phyloP scores from a whole-genome alignment of 345 rosid genomes.

The Eucalyptus grandis region DNA sequence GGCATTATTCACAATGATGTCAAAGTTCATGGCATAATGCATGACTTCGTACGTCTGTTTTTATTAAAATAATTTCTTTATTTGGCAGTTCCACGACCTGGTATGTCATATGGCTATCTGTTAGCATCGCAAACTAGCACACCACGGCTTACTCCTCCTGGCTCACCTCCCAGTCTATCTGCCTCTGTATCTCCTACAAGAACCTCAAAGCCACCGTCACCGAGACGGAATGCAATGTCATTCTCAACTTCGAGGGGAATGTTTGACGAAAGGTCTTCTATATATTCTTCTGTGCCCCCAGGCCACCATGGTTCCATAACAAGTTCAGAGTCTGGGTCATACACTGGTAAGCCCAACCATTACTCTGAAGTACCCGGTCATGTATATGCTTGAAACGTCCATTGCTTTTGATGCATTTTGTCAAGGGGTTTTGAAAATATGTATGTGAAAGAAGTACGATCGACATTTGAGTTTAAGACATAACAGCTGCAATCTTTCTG shows the following conservation, averaged over 20 bases:
- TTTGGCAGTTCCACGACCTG: constrained; percentile 32
- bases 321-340: constrained; percentile 45
- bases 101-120: constrained; percentile 20
- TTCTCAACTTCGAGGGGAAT: constrained; percentile 71
- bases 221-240: constrained; percentile 68
- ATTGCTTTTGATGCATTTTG: background rate
- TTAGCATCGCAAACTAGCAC: constrained; percentile 58
- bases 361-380: background rate
- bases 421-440: background rate
- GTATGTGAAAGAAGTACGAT: background rate
- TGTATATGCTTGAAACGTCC: background rate
- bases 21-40: background rate
- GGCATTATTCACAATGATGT: background rate
- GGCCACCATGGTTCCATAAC: constrained; percentile 21
- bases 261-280: constrained; percentile 60
- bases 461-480: background rate
- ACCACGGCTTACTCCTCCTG: constrained; percentile 77
- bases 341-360: constrained; percentile 35
- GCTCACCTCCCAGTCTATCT: constrained; percentile 69
- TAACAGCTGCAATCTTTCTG: background rate
- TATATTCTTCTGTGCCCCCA: constrained; percentile 22
- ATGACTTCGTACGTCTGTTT: background rate
- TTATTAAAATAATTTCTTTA: background rate
- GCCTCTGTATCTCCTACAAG: constrained; percentile 74
- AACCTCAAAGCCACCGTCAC: constrained; percentile 67